These are phyloP conservation scores for Cyberlindnera mississippiensis DNA, from an alignment of 805 yeast genomes.

Conservation along the genomic window DNA sequence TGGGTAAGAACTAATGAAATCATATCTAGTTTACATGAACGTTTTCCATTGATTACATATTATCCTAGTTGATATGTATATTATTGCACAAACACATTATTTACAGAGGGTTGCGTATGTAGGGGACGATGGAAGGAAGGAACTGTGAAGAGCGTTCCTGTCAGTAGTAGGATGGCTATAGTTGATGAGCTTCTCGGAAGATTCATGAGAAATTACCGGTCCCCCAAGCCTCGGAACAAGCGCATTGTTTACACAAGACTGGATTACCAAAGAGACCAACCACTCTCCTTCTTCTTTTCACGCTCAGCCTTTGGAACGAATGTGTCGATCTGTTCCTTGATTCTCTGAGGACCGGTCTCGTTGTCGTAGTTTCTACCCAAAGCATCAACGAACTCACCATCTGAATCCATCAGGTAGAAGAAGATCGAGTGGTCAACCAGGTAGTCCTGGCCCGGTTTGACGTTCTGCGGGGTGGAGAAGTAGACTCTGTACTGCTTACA, in stretches of 20 bases:
- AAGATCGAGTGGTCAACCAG: constrained; percentile 96
- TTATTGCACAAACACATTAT: neutral
- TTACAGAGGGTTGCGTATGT: neutral
- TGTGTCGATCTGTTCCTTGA: constrained; percentile 68
- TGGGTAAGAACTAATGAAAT: constrained; percentile 51
- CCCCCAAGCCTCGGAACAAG: no score
- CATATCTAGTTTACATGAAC: no score
- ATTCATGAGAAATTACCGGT: no score
- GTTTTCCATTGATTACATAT: neutral
- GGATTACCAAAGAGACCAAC: constrained; percentile 37
- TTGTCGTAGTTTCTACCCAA: constrained; percentile 89
- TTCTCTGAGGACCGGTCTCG: constrained; percentile 69
- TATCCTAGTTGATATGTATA: neutral
- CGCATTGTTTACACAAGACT: neutral
- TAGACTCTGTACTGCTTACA: constrained; percentile 93
- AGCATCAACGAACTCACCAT: constrained; percentile 92
- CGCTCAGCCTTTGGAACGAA: constrained; percentile 71
- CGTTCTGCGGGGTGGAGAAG: constrained; percentile 93
- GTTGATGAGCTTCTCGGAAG: no score
- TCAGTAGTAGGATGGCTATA: no score
- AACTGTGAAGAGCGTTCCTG: no score
- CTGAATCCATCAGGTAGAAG: constrained; percentile 98
- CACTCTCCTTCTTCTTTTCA: constrained; percentile 47
- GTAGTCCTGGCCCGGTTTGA: constrained; percentile 94
- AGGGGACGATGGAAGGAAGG: no score